Percentiles rank a stretch among this genome's conserved stretches.
Conservation (phyloP, 257 asterid species). For the Plantago major region DNA sequence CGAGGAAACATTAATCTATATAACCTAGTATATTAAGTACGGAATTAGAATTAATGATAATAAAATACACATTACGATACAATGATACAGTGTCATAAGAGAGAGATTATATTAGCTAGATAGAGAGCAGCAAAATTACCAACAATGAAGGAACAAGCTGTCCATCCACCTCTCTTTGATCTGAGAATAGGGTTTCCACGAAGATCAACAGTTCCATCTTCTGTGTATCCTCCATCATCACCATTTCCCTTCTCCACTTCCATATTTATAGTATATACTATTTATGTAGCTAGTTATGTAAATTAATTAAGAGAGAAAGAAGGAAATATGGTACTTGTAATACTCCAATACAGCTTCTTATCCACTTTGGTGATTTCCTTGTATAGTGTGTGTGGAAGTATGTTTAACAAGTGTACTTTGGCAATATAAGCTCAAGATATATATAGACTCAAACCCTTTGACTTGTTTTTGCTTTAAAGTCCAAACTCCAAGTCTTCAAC, state of each 20-base stretch:
- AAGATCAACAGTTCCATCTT: conserved; percentile 80
- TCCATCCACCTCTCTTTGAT: conserved; percentile 86
- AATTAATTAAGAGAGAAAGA: background rate
- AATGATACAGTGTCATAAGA: too few species aligned
- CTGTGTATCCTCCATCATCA: conserved; percentile 38
- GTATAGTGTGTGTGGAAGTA: too few species aligned
- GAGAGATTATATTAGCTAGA: too few species aligned
- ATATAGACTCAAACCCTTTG: background rate
- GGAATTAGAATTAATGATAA: too few species aligned
- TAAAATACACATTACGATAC: too few species aligned
- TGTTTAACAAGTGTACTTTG: background rate
- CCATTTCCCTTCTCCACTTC: conserved; percentile 33
- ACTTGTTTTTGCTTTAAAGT: background rate
- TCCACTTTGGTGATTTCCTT: background rate
- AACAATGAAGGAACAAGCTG: conserved; percentile 76
- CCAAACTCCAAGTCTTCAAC: too few species aligned
- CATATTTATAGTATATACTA: conserved; percentile 14
- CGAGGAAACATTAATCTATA: too few species aligned
- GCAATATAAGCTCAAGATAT: background rate
- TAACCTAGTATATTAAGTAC: too few species aligned
- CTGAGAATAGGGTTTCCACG: conserved; percentile 73
- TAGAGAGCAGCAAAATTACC: conserved; percentile 33
- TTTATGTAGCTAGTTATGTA: too few species aligned
- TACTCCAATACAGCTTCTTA: background rate
- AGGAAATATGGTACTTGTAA: background rate